phyloP scores from a whole-genome alignment of 371 early-diverging fungal genomes.

The Haplosporangium sp. region DNA sequence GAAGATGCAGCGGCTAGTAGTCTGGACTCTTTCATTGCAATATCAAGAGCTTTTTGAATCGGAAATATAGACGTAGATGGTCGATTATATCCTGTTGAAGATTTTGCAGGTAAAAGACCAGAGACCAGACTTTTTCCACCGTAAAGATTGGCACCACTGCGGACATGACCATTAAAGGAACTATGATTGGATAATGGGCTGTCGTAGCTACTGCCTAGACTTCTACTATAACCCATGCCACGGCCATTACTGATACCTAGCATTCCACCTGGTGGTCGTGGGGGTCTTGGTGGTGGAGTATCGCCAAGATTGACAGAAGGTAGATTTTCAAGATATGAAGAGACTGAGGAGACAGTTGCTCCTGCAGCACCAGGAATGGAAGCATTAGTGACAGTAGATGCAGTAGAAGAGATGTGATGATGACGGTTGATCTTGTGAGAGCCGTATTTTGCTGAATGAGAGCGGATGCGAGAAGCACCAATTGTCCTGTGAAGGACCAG shows the following conservation, averaged over 20 bases:
- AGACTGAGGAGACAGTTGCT: constrained; percentile 33
- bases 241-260: constrained; percentile 52
- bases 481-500: constrained; percentile 43
- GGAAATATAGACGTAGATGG: constrained; percentile 36
- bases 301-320: constrained; percentile 29
- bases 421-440: constrained; percentile 31
- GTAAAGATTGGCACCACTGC: constrained; percentile 49
- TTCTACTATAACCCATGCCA: constrained; percentile 47
- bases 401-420: constrained; percentile 18
- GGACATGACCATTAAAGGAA: constrained; percentile 53
- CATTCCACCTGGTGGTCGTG: constrained; percentile 48
- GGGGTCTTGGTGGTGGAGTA: constrained; percentile 42
- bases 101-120: constrained; percentile 22
- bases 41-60: constrained; percentile 54
- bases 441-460: constrained; percentile 33
- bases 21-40: constrained; percentile 47
- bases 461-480: constrained; percentile 40
- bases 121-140: constrained; percentile 43
- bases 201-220: constrained; percentile 44
- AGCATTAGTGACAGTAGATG: constrained; percentile 10
- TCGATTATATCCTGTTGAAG: constrained; percentile 10
- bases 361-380: constrained; percentile 18
- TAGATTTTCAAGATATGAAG: constrained; percentile 42
- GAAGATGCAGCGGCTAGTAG: constrained; percentile 43
- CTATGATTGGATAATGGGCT: constrained; percentile 39